Base-by-base conservation (phyloP, 2,329 filamentous ascomycete species). In the Alternaria ventricosa region DNA sequence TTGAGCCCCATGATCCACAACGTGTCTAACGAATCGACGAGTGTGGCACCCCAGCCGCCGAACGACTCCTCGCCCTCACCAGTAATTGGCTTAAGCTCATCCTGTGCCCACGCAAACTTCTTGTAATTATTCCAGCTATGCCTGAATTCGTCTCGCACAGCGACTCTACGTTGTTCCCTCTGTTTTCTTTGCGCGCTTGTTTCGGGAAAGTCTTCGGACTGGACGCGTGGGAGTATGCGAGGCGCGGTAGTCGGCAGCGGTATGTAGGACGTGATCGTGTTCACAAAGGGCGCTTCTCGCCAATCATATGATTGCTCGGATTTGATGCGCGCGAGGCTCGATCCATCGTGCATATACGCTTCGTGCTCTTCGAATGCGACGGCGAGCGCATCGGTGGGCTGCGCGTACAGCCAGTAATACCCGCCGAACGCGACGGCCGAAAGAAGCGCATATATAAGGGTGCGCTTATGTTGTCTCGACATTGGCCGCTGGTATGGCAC, bases 1-100 rank as follows among this genome's bases (percentile, higher is more conserved):
- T 82, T 83, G 64, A 84, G 67, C 8, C 78, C 82, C 82, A 84
- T 84, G 54, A 84, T 84, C 81, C 81, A 84, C 11, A 84, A 72
- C 5, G 80, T 83, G 62, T 84, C 83, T 23, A 84, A 71, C 23
- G 80, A 79, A 65, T 84, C 82, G 12, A 85, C 81, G 25, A 85
- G 63, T 22, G 79, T 84, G 10, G 82, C 83, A 22, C 79, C 82
- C 83, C 83, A 85, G 33, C 83, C 83, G 6, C 83, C 83, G 65
- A 84, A 85, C 6, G 77, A 75, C 65, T 83, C 75, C n/a, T 74
- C 72, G 3, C 69, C 72, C 23, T 72, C 66, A 7, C 80, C 82
- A 28, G 76, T 77, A 3, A 84, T 64, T 5, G 83, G 83, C 28
- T 71, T 75, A 12, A 85, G 74, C 71, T 85, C 84, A 64, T 85